phyloP scores from a whole-genome alignment of 2,329 filamentous ascomycete genomes.

The Neofusicoccum parvum region DNA sequence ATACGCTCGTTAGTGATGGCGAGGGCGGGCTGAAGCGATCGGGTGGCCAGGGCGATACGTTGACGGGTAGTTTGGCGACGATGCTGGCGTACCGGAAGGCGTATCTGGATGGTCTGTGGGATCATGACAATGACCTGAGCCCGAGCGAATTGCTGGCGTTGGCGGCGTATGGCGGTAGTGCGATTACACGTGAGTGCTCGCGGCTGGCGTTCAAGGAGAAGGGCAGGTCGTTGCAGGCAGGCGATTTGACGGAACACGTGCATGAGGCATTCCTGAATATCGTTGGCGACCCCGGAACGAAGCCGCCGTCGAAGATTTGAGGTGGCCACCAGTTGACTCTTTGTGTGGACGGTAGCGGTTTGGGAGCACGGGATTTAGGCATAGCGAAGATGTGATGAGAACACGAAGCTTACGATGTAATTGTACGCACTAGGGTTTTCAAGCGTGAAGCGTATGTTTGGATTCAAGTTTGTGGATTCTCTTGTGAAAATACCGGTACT shows the following conservation, averaged over 20 bases:
- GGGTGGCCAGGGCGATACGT: slow-evolving; percentile 91
- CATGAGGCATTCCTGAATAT: slow-evolving; percentile 77
- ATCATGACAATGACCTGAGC: slow-evolving; percentile 57
- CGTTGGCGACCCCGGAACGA: slow-evolving; percentile 64
- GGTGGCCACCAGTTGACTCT: too few relatives aligned
- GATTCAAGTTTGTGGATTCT: too few relatives aligned
- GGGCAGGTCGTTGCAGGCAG: slow-evolving; percentile 86
- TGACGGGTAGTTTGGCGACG: slow-evolving; percentile 87
- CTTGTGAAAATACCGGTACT: too few relatives aligned
- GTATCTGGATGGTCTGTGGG: slow-evolving; percentile 84
- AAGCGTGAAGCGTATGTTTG: too few relatives aligned
- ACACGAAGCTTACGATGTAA: background rate
- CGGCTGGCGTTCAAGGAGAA: slow-evolving; percentile 82
- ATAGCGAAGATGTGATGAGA: background rate
- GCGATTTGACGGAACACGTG: slow-evolving; percentile 89
- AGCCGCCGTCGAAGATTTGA: slow-evolving; percentile 12
- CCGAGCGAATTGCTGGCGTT: slow-evolving; percentile 66
- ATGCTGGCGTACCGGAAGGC: slow-evolving; percentile 85
- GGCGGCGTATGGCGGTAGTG: slow-evolving; percentile 83
- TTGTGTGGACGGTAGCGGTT: too few relatives aligned
- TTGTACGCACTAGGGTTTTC: too few relatives aligned
- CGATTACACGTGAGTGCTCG: slow-evolving; percentile 88
- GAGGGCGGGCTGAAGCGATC: slow-evolving; percentile 85
- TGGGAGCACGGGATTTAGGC: background rate
- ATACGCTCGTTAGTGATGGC: slow-evolving; percentile 75